Evolutionary conservation across 129 eudicot genomes (phyloP), one percentile per base, ranked within the genome.

Genomic region (Erigeron canadensis): DNA sequence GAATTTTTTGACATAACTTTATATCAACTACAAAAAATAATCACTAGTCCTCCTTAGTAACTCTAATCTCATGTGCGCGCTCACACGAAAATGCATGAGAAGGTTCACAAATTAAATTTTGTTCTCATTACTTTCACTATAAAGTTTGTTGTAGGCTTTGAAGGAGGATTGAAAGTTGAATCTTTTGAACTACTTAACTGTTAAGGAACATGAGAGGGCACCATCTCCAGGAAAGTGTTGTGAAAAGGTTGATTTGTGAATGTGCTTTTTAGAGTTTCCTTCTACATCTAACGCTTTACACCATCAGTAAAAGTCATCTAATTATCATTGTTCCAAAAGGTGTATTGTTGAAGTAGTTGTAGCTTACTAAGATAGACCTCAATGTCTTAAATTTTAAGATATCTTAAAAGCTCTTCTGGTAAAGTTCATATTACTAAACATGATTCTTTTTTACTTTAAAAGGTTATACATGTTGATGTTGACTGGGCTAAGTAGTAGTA

Each of bases 101-200:
- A 57, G 18, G 57, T 65, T 63, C 22, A 41, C 44, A 69, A 59
- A 37, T 77, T 60, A 69, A 59, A 37, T 77, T 60, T 65, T 69
- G 47, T 62, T 63, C 43, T 11, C 71, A 62, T 70, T 41, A 16
- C 34, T 50, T 77, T 63, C 63, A 41, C 15, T 34, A 68, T 58
- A 62, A 63, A 77, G 67, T 53, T 50, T 50, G 12, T 2, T 51
- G 28, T 64, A 77, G 63, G 81, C 40, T 62, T 77, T 77, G 48
- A 77, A 69, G 76, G 76, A 69, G 71, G 71, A 77, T 59, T 51
- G 60, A 65, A 77, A 77, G 70, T 70, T 45, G 76, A 77, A 61
- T 62, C 48, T 42, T 53, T 8, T 40, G 16, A 69, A 77, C 67
- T 70, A 63, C 81, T 77, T 77, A 70, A 34, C 63, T 43, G 66